Conservation (phyloP, 257 asterid genomes). For the Nicotiana otophora region DNA sequence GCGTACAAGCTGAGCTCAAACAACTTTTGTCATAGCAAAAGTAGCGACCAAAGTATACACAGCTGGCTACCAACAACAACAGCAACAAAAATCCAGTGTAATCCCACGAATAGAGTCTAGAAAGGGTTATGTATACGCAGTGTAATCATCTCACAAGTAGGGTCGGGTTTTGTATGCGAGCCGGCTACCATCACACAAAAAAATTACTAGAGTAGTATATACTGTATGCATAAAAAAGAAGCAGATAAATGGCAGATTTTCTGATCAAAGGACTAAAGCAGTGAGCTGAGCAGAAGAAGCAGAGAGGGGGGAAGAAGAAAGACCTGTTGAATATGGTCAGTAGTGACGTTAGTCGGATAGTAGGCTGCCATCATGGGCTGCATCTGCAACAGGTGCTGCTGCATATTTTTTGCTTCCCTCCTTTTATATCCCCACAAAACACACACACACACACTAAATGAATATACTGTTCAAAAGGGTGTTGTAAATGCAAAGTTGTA, state of each 20-base stretch:
- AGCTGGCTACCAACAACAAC: not conserved
- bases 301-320: not conserved
- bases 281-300: not conserved
- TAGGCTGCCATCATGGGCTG: slow-evolving; percentile 99
- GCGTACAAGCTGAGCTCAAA: too few relatives aligned
- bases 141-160: too few relatives aligned
- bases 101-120: fast-evolving
- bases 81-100: too few relatives aligned
- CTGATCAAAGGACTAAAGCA: not conserved
- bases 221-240: not conserved
- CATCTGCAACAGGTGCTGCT: slow-evolving; percentile 99
- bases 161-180: too few relatives aligned
- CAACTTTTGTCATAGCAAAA: too few relatives aligned
- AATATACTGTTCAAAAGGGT: not conserved
- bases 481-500: not conserved
- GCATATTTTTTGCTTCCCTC: slow-evolving; percentile 42
- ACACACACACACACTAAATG: slow-evolving; percentile 2
- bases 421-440: slow-evolving; percentile 37
- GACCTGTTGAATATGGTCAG: slow-evolving; percentile 99
- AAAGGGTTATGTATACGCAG: too few relatives aligned
- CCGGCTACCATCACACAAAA: too few relatives aligned
- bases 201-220: too few relatives aligned
- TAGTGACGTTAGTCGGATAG: slow-evolving; percentile 91
- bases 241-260: not conserved
- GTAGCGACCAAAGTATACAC: not conserved